Evolutionary conservation across 345 rosid genomes (phyloP).

Genomic region (Pugionium cornutum): DNA sequence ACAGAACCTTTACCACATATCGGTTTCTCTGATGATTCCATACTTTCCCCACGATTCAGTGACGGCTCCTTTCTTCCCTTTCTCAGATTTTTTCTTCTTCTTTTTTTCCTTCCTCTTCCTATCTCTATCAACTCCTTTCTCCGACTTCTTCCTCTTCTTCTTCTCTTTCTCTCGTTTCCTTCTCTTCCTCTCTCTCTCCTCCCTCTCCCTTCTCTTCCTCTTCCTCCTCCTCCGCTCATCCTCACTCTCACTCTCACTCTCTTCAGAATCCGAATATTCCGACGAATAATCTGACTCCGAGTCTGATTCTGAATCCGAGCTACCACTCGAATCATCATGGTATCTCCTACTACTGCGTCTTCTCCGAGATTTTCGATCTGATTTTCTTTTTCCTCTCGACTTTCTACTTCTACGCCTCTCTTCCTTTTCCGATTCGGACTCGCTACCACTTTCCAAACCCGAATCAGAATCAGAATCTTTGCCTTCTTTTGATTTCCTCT

Average conservation of each 20-base stretch:
- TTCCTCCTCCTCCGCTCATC: constrained; percentile 45
- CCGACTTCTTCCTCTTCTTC: constrained; percentile 13
- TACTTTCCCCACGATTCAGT: constrained; percentile 94
- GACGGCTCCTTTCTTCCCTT: constrained; percentile 77
- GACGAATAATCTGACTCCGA: constrained; percentile 47
- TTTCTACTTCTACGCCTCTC: constrained; percentile 41
- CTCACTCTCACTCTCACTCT: constrained; percentile 39
- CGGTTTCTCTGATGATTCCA: constrained; percentile 91
- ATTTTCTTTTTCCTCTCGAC: constrained; percentile 39
- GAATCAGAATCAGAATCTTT: constrained; percentile 31
- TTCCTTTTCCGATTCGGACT: constrained; percentile 44
- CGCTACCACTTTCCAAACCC: constrained; percentile 35
- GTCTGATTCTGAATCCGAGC: constrained; percentile 45
- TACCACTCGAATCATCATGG: constrained; percentile 33
- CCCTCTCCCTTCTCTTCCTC: constrained; percentile 42
- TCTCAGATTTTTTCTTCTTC: constrained; percentile 51
- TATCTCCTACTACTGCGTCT: constrained; percentile 37
- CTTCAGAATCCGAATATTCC: constrained; percentile 50
- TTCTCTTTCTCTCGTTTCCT: constrained; percentile 34
- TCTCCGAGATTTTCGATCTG: constrained; percentile 44
- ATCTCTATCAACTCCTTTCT: too few species aligned
- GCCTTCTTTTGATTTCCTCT: constrained; percentile 32
- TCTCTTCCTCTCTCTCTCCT: constrained; percentile 33
- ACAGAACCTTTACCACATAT: constrained; percentile 69
- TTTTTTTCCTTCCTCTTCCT: constrained; percentile 23